phyloP scores from a whole-genome alignment of 1,139 yeast genomes.

The Hansenula sp. region DNA sequence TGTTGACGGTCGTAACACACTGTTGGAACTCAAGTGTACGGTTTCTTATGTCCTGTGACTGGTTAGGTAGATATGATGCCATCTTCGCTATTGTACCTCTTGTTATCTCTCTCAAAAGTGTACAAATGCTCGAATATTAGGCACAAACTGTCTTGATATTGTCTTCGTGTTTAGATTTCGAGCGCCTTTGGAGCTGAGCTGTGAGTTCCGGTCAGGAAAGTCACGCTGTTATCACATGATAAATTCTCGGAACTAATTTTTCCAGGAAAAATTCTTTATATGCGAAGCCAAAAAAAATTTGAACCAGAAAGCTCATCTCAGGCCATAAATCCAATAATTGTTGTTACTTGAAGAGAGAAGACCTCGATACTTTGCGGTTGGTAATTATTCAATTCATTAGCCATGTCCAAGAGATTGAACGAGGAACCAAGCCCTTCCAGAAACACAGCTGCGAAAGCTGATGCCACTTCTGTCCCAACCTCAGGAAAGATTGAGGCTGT shows the following conservation, averaged over 20 bases:
- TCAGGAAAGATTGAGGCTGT: slow-evolving; percentile 21
- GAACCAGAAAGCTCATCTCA: slow-evolving; percentile 1
- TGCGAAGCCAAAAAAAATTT: background rate
- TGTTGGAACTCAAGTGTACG: slow-evolving; percentile 85
- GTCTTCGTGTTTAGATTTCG: background rate
- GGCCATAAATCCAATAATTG: background rate
- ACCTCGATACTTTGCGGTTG: background rate
- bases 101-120: background rate
- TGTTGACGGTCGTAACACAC: slow-evolving; percentile 70
- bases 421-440: slow-evolving; percentile 34
- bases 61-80: slow-evolving; percentile 12
- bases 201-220: background rate
- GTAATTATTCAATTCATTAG: background rate
- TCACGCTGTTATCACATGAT: background rate
- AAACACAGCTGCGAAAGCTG: slow-evolving; percentile 33
- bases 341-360: too few relatives aligned
- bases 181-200: background rate
- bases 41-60: slow-evolving; percentile 48
- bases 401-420: slow-evolving; percentile 64
- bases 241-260: background rate
- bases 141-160: background rate
- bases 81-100: background rate
- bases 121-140: background rate
- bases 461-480: slow-evolving; percentile 29
- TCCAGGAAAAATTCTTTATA: background rate